A percentile compares a stretch with the other conserved stretches of the same genome.
phyloP scores from a whole-genome alignment of 1,284 basidiomycete species.

The Malassezia brasiliensis region DNA sequence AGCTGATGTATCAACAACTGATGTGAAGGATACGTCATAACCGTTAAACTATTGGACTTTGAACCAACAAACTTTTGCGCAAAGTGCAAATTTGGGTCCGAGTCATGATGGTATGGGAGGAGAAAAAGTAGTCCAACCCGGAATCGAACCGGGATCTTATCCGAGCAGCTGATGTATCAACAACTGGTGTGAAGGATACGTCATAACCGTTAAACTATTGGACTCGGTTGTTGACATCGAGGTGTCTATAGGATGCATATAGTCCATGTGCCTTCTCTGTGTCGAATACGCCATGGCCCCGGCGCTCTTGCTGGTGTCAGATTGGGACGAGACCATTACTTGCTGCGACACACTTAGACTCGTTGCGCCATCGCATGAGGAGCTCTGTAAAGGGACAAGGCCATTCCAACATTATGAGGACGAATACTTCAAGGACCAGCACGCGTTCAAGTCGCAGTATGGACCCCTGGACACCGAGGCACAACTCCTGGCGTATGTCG shows the following conservation, averaged over 20 bases:
- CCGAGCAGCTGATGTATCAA: constrained; percentile 2
- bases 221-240: background rate
- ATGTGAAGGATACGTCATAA: constrained; percentile 23
- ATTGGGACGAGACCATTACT: constrained; percentile 47
- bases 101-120: too few relatives aligned
- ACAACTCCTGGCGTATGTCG: constrained; percentile 21
- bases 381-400: background rate
- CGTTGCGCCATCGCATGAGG: constrained; percentile 24
- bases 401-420: constrained; percentile 26
- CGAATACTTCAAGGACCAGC: constrained; percentile 26
- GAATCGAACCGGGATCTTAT: constrained; percentile 23
- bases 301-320: constrained; percentile 26
- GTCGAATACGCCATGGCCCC: background rate
- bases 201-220: constrained; percentile 19
- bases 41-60: constrained; percentile 14
- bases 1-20: background rate
- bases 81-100: background rate
- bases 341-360: constrained; percentile 34
- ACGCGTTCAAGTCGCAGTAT: constrained; percentile 4
- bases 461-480: constrained; percentile 12
- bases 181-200: constrained; percentile 19
- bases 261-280: background rate
- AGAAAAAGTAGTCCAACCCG: constrained; percentile 22
- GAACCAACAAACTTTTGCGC: background rate
- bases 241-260: too few relatives aligned